Conservation (phyloP, 2,329 filamentous ascomycete species). For the Nigrograna mackinnonii region DNA sequence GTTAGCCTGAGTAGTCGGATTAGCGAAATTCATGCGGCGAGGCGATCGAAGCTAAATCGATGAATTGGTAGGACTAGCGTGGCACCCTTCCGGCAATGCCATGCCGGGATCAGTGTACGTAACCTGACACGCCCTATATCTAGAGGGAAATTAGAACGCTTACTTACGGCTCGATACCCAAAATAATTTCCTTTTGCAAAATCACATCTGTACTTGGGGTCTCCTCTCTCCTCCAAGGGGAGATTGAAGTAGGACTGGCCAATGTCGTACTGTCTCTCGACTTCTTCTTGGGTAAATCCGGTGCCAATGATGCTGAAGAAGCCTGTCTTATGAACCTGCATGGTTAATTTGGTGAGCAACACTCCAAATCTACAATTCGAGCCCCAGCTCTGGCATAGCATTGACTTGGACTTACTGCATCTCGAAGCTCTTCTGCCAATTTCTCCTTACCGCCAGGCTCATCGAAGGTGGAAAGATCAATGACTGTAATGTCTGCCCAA, state of each 20-base stretch:
- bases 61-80: too few species aligned
- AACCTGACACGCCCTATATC: too few species aligned
- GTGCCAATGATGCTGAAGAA: slow-evolving; percentile 36
- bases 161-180: slow-evolving; percentile 29
- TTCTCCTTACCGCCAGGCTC: slow-evolving; percentile 57
- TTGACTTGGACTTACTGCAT: slow-evolving; percentile 52
- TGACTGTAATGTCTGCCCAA: slow-evolving; percentile 33
- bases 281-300: slow-evolving; percentile 30
- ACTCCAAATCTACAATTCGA: too few species aligned
- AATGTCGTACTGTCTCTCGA: slow-evolving; percentile 36
- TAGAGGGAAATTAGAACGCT: too few species aligned
- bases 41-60: too few species aligned
- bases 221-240: slow-evolving; percentile 28
- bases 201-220: slow-evolving; percentile 31
- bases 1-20: slow-evolving; percentile 19
- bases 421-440: slow-evolving; percentile 57
- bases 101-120: too few species aligned
- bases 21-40: too few species aligned
- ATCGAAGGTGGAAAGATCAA: slow-evolving; percentile 55
- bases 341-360: too few species aligned
- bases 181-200: slow-evolving; percentile 34
- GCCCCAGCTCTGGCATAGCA: too few species aligned
- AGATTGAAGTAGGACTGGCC: slow-evolving; percentile 35
- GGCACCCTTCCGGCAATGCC: too few species aligned
- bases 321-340: slow-evolving; percentile 29